Evolutionary conservation across 2,329 filamentous ascomycete genomes (phyloP).

Genomic region (Escovopsis weberi): DNA sequence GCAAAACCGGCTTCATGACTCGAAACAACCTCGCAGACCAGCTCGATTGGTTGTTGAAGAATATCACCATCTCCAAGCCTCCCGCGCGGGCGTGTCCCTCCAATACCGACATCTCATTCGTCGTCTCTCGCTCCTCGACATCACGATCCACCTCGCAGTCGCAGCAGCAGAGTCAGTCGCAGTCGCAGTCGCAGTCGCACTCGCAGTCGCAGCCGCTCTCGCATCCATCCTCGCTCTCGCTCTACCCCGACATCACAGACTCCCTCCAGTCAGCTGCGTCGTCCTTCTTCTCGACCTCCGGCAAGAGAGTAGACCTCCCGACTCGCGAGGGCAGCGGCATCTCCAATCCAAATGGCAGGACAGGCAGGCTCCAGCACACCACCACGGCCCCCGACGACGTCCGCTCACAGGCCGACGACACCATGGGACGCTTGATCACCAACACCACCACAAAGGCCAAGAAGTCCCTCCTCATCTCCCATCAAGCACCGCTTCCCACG

Average conservation of each 20-base stretch:
- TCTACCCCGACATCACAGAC: too few relatives aligned
- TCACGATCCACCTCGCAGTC: constrained; percentile 9
- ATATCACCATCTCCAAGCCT: constrained; percentile 27
- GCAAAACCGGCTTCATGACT: constrained; percentile 38
- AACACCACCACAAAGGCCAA: constrained; percentile 24
- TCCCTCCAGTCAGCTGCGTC: background rate
- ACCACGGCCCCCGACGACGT: constrained; percentile 6
- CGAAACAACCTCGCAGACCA: constrained; percentile 45
- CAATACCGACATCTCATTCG: constrained; percentile 13
- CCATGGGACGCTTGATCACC: constrained; percentile 31
- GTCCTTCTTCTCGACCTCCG: background rate
- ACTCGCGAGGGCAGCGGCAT: constrained; percentile 2
- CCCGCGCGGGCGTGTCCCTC: constrained; percentile 24
- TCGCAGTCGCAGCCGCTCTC: too few relatives aligned
- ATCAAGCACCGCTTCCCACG: constrained; percentile 27
- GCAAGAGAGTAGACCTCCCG: background rate
- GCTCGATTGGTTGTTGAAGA: constrained; percentile 41
- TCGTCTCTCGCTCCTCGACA: constrained; percentile 10
- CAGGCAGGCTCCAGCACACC: constrained; percentile 8
- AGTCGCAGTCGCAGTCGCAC: too few relatives aligned
- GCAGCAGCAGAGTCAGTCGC: constrained; percentile 1
- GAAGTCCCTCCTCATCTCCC: constrained; percentile 29
- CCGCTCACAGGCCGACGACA: constrained; percentile 15
- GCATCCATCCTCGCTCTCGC: too few relatives aligned
- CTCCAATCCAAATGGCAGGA: constrained; percentile 12